Conservation (phyloP, 2,329 filamentous ascomycete species). For the Paracoccidioides brasiliensis region DNA sequence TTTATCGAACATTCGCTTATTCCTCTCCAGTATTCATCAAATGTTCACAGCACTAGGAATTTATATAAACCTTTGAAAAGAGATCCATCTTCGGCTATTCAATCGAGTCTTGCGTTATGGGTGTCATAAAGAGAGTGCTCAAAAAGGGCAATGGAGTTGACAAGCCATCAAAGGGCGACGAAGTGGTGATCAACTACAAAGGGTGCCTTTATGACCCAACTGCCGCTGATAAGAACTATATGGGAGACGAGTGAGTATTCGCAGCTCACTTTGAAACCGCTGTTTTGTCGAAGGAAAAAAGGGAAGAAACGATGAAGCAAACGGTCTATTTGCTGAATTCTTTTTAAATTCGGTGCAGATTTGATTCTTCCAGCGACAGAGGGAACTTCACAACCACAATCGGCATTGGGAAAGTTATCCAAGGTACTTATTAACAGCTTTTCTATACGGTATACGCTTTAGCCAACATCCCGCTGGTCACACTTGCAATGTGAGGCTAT, state of each 20-base stretch:
- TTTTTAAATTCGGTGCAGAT: slow-evolving; percentile 41
- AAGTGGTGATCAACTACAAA: slow-evolving; percentile 79
- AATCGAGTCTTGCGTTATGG: slow-evolving; percentile 38
- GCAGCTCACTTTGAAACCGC: not conserved
- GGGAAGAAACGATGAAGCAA: not conserved
- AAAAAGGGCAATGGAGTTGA: slow-evolving; percentile 48
- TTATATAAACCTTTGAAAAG: not conserved
- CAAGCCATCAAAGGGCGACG: slow-evolving; percentile 53
- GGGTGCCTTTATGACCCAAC: slow-evolving; percentile 64
- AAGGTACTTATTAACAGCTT: slow-evolving; percentile 44
- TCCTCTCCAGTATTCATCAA: not conserved
- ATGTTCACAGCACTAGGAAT: not conserved
- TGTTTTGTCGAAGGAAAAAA: not conserved
- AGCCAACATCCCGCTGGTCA: not conserved
- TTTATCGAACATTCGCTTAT: slow-evolving; percentile 1
- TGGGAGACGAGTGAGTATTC: slow-evolving; percentile 55
- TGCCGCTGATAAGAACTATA: slow-evolving; percentile 45
- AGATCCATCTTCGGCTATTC: not conserved
- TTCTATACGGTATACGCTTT: not conserved
- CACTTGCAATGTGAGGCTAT: not conserved
- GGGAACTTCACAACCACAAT: slow-evolving; percentile 66
- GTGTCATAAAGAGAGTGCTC: slow-evolving; percentile 56
- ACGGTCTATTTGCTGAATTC: slow-evolving; percentile 1
- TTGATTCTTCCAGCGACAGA: slow-evolving; percentile 67
- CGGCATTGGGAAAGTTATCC: slow-evolving; percentile 73